Evolutionary conservation across 2,329 filamentous ascomycete genomes (phyloP), one percentile per base, ranked within the genome.

Genomic region (Fusarium pininemorale): DNA sequence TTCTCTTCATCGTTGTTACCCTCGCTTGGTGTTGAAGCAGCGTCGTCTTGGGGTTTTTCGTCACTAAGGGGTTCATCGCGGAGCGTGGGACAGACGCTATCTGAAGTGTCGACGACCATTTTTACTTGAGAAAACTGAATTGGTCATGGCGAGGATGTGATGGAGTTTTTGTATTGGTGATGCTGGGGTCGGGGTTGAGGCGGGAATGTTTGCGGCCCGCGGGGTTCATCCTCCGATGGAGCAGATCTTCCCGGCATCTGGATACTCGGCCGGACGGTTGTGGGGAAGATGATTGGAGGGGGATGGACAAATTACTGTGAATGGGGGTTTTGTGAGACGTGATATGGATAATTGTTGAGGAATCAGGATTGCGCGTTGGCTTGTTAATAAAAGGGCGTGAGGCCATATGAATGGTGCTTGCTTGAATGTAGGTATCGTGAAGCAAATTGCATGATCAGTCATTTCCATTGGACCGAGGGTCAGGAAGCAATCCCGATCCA

Each of bases 221-320:
- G 70, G 72, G 72, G 72, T 69, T 74, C 41, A 59, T 39, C 55
- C 58, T 68, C 72, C 70, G 70, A 55, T 38, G 41, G 39, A 59
- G 69, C 28, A 32, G 47, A 67, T 66, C 56, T 26, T 63, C 56
- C 61, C 51, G 55, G 66, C 45, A 66, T 60, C 42, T 51, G 22
- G 39, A 30, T 10, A 35, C 30, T 39, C 45, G 41, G 30, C 51
- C 58, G 63, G 63, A 24, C 32, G 26, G 35, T 35, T 30, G 45
- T 54, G 30, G 38, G 44, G 24, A 14, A 37, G 5, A 14, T 45
- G 26, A 63, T 59, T 63, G 60, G 60, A 14, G 42, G 26, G 8
- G 1, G 11, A 7, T 24, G 9, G 53, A 24, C n/a, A 39, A 44
- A 47, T 59, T 37, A 50, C 24, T 38, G 11, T 7, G 11, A 7